phyloP scores from a whole-genome alignment of 306 rosid species.

The Prunus campanulata region DNA sequence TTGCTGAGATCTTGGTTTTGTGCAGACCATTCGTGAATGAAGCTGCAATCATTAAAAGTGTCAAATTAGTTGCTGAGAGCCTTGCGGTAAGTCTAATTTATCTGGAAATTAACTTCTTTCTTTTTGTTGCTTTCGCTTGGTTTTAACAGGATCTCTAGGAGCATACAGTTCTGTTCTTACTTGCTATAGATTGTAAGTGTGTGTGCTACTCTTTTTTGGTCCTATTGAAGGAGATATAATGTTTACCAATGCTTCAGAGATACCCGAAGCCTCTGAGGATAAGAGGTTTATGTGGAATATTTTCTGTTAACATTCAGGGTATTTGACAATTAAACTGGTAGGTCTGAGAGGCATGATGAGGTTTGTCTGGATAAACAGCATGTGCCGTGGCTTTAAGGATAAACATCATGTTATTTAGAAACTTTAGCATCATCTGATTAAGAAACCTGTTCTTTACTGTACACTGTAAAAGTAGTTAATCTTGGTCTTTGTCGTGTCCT shows the following conservation, averaged over 20 bases:
- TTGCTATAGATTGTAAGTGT: not conserved
- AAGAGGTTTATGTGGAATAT: not conserved
- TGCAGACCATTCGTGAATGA: constrained; percentile 74
- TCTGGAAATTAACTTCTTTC: not conserved
- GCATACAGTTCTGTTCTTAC: not conserved
- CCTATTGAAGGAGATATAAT: not conserved
- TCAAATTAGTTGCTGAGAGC: constrained; percentile 92
- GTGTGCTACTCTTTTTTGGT: not conserved
- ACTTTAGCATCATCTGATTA: not conserved
- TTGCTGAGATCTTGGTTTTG: constrained; percentile 38
- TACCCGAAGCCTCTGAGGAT: not conserved
- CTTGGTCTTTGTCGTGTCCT: not conserved
- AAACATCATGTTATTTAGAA: not conserved
- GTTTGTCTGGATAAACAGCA: not conserved
- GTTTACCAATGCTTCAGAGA: not conserved
- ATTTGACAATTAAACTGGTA: not conserved
- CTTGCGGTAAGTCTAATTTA: constrained; percentile 65
- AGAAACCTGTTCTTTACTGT: not conserved
- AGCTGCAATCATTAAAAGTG: constrained; percentile 66
- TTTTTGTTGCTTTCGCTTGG: not conserved
- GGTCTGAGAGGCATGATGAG: not conserved
- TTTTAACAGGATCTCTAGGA: no score
- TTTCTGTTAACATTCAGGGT: not conserved
- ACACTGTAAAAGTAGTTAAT: not conserved
- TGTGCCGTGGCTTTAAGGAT: not conserved